These are phyloP conservation scores for Eucommia ulmoides DNA, from an alignment of 257 asterid species.

Conservation along the genomic window DNA sequence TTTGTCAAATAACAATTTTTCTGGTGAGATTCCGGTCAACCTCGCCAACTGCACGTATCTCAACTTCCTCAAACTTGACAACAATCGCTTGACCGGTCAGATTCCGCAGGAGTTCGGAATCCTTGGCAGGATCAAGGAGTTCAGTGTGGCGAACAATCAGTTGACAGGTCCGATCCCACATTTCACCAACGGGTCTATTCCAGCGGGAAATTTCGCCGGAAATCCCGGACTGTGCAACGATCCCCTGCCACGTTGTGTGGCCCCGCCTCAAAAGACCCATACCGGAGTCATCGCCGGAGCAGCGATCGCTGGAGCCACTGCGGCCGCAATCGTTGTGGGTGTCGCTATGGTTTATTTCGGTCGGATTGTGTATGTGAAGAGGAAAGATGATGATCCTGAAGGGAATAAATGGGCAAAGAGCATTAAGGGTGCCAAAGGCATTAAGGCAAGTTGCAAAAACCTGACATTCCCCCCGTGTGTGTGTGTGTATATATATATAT, in stretches of 20 bases:
- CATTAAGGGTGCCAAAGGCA: conserved; percentile 34
- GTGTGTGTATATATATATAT: too few species aligned
- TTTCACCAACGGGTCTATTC: conserved; percentile 8
- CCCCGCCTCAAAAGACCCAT: conserved; percentile 8
- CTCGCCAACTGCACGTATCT: conserved; percentile 45
- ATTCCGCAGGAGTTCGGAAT: conserved; percentile 22
- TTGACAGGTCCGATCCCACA: conserved; percentile 24
- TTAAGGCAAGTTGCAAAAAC: conserved; percentile 37
- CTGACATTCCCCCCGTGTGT: too few species aligned
- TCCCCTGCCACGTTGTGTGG: conserved; percentile 35
- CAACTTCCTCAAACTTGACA: conserved; percentile 40
- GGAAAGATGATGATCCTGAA: conserved; percentile 36
- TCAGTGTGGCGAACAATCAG: conserved; percentile 22
- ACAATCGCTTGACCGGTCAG: conserved; percentile 24
- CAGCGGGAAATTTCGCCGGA: conserved; percentile 25
- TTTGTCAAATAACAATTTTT: conserved; percentile 61
- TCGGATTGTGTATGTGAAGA: conserved; percentile 19
- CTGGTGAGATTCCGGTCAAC: conserved; percentile 51
- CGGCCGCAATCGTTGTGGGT: conserved; percentile 22
- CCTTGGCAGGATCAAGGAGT: conserved; percentile 23
- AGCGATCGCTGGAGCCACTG: conserved; percentile 29
- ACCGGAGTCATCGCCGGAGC: conserved; percentile 19
- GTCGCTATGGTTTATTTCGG: too few species aligned
- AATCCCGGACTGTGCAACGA: conserved; percentile 56
- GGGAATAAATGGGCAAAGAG: conserved; percentile 46